phyloP scores from a whole-genome alignment of 2,329 filamentous ascomycete species.

The Phaeosphaeria sp. region DNA sequence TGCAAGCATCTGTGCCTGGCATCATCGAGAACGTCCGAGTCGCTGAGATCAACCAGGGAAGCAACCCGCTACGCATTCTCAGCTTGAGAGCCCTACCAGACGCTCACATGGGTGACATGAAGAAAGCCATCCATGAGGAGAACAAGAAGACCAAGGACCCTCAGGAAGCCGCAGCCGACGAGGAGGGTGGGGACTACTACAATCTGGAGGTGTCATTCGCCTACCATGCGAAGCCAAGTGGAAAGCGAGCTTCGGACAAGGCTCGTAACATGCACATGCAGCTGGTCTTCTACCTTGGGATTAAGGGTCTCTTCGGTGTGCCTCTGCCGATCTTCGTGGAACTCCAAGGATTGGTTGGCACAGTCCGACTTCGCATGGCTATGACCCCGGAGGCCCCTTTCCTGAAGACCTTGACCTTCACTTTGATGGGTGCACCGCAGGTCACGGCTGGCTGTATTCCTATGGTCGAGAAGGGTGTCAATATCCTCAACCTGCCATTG shows the following conservation, averaged over 20 bases:
- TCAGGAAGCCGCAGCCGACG: slow-evolving; percentile 84
- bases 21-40: slow-evolving; percentile 95
- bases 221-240: slow-evolving; percentile 83
- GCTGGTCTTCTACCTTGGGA: slow-evolving; percentile 88
- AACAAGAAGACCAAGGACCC: slow-evolving; percentile 84
- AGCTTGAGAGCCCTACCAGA: slow-evolving; percentile 88
- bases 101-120: slow-evolving; percentile 79
- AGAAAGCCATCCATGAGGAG: slow-evolving; percentile 78
- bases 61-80: slow-evolving; percentile 86
- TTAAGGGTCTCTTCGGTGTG: slow-evolving; percentile 87
- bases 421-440: slow-evolving; percentile 91
- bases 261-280: slow-evolving; percentile 98
- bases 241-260: slow-evolving; percentile 75
- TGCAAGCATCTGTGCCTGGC: slow-evolving; percentile 92
- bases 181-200: slow-evolving; percentile 91
- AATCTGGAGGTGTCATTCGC: slow-evolving; percentile 90
- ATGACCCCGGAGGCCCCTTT: slow-evolving; percentile 92
- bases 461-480: slow-evolving; percentile 89
- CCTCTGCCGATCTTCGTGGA: slow-evolving; percentile 89
- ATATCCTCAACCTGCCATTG: slow-evolving; percentile 87
- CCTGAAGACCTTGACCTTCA: slow-evolving; percentile 89
- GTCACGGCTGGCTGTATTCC: slow-evolving; percentile 89
- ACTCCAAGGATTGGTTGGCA: slow-evolving; percentile 88
- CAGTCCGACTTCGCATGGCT: slow-evolving; percentile 80
- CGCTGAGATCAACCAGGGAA: slow-evolving; percentile 92